Evolutionary conservation across 805 yeast genomes (phyloP).

Genomic region (Clavispora vitiphila): DNA sequence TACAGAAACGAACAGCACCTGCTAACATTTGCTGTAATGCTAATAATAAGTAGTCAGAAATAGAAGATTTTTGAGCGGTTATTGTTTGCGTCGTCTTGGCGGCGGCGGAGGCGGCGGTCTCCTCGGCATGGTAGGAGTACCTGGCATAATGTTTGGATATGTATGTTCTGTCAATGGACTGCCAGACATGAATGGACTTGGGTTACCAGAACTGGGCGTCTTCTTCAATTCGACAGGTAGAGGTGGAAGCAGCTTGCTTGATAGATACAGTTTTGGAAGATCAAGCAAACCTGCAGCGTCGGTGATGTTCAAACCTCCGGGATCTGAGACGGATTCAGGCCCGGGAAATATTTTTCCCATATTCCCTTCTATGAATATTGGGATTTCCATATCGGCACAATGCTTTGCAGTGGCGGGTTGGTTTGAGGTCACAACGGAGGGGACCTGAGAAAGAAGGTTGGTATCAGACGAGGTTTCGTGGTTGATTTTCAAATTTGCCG

Average conservation of each 20-base stretch:
- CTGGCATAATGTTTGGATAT: background rate
- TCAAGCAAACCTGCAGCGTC: conserved; percentile 21
- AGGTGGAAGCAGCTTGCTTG: conserved; percentile 19
- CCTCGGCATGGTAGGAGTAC: background rate
- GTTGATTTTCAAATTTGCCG: background rate
- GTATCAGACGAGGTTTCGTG: conserved; percentile 6
- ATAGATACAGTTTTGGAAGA: conserved; percentile 29
- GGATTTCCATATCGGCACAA: background rate
- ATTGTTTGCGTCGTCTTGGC: conserved; percentile 11
- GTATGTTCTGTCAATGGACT: background rate
- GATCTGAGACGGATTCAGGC: background rate
- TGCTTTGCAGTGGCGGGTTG: background rate
- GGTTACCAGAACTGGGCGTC: background rate
- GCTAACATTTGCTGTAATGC: background rate
- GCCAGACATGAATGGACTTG: background rate
- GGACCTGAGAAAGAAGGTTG: conserved; percentile 11
- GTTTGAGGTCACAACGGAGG: conserved; percentile 32
- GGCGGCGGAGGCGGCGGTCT: conserved; percentile 35
- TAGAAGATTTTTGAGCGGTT: too few relatives aligned
- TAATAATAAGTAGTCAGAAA: background rate
- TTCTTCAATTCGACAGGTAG: conserved; percentile 1
- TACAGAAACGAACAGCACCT: background rate
- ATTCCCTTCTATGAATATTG: conserved; percentile 15
- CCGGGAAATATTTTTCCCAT: conserved; percentile 25
- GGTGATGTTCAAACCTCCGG: background rate